These are phyloP conservation scores for Zostera marina DNA, from an alignment of 116 monocot species.

Conservation along the genomic window DNA sequence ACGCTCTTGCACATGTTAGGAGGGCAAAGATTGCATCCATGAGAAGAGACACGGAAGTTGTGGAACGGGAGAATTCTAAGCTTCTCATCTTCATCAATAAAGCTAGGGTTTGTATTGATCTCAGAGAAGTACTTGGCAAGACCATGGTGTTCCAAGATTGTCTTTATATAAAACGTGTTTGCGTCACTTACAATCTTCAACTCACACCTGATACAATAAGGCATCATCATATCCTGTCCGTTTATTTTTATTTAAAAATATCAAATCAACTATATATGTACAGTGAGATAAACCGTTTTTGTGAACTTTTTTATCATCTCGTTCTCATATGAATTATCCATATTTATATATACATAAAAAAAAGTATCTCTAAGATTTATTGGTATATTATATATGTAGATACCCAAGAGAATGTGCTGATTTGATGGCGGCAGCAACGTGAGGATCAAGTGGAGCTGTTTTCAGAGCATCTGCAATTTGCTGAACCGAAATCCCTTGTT, in stretches of 20 bases:
- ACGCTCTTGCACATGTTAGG: conserved; percentile 9
- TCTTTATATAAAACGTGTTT: conserved; percentile 28
- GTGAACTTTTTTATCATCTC: no score
- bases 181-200: conserved; percentile 40
- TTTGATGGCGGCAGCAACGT: conserved; percentile 22
- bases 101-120: conserved; percentile 32
- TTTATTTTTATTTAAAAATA: no score
- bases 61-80: conserved; percentile 24
- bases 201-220: conserved; percentile 42
- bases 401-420: conserved; percentile 40
- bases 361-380: no score
- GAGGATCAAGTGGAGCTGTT: conserved; percentile 15
- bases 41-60: conserved; percentile 12
- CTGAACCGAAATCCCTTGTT: conserved; percentile 21
- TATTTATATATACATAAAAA: no score
- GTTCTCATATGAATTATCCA: no score
- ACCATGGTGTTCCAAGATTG: conserved; percentile 29
- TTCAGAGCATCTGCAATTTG: conserved; percentile 20
- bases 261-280: no score
- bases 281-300: no score
- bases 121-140: conserved; percentile 21
- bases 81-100: conserved; percentile 25
- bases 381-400: not conserved
- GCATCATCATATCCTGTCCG: no score
- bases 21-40: conserved; percentile 2